Evolutionary conservation across 345 rosid genomes (phyloP), one percentile per base, ranked within the genome.

Genomic region (Brassica carinata): DNA sequence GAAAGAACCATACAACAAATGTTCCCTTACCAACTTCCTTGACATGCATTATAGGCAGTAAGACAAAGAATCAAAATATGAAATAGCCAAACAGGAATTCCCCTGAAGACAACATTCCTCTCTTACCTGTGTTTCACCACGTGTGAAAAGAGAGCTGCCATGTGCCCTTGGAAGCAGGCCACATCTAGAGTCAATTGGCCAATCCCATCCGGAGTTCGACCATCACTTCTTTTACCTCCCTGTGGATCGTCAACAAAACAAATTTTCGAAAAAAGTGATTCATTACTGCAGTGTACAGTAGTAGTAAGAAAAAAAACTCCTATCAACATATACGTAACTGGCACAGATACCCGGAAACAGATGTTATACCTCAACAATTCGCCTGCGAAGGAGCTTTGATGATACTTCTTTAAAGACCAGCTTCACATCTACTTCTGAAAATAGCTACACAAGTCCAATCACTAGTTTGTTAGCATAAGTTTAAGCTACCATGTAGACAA

Each of bases 191-290:
- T 85, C 86, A 86, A 96, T 93, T 51, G 97, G 94, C 64, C 99
- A 85, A 93, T 90, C 71, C 75, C 97, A 64, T 86, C 87, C 7
- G 91, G 81, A 27, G 84, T 81, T 82, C 99, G 88, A 75, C 99
- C 99, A 88, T 96, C 99, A 75, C 98, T 96, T 85, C 98, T 88
- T 86, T 89, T 96, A 71, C 96, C 97, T 67, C 98, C 97, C 99
- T 96, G 81, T 18, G 17, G 77, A 57, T 71, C 58, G 18, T 33
- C 36, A 26, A 30, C 1, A 36, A 45, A 74, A 9, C 27, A 31
- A 0, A 13, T 79, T 72, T 72, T 51, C 3, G 5, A 38, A 31
- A 55, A 53, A 27, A 64, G 2, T 18, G 51, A 58, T 23, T 27
- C 27, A 19, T 73, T 73, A 34, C 9, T 72, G 67, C 34, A 64